A percentile compares a stretch with the other conserved stretches of the same genome.
phyloP scores from a whole-genome alignment of 2,329 filamentous ascomycete genomes.

The Colletotrichum endophyticum region DNA sequence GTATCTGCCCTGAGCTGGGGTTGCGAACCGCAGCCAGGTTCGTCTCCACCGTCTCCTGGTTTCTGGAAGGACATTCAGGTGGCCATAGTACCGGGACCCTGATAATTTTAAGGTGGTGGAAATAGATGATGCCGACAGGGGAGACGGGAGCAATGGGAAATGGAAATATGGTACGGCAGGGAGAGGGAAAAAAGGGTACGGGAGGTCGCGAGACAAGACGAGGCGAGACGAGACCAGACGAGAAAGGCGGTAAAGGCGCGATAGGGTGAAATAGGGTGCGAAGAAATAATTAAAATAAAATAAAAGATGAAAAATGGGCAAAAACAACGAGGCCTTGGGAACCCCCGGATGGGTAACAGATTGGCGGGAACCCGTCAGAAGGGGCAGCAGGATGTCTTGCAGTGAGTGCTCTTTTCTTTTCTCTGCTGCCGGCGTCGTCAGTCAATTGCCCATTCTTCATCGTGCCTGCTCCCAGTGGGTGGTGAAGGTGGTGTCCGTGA shows the following conservation, averaged over 20 bases:
- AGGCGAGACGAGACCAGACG: not conserved
- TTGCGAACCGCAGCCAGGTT: not conserved
- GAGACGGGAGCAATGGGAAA: not conserved
- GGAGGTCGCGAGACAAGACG: slow-evolving; percentile 4
- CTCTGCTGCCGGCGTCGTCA: not conserved
- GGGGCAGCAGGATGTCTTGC: not conserved
- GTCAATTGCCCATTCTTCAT: not conserved
- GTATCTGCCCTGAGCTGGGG: not conserved
- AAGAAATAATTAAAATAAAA: not conserved
- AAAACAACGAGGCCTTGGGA: not conserved
- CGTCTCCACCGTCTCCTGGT: slow-evolving; percentile 11
- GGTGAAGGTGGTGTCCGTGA: not conserved
- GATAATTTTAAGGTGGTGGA: slow-evolving; percentile 19
- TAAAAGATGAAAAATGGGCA: not conserved
- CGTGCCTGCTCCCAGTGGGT: not conserved
- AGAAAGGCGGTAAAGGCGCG: not conserved
- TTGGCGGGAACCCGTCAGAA: not conserved
- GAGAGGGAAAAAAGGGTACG: not conserved
- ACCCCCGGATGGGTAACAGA: not conserved
- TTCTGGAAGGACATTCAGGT: slow-evolving; percentile 19
- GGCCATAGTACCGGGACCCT: slow-evolving; percentile 19
- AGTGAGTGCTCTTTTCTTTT: not conserved
- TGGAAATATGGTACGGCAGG: not conserved
- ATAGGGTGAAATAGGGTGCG: not conserved
- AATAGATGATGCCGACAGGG: slow-evolving; percentile 17